Evolutionary conservation across 73 alveolate species (phyloP).

Genomic region (Paramecium sexaurelia): DNA sequence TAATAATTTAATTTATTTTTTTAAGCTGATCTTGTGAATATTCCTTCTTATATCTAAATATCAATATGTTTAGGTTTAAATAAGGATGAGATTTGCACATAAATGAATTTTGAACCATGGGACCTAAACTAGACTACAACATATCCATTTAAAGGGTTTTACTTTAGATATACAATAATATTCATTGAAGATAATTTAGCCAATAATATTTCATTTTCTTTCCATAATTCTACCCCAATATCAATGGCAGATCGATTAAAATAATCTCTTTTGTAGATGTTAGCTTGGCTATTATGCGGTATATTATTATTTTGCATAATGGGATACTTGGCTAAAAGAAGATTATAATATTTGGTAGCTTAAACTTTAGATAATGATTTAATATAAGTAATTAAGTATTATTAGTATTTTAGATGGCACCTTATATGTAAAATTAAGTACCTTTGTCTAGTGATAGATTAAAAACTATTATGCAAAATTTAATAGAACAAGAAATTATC

Average conservation of each 20-base stretch:
- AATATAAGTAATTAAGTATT: background rate
- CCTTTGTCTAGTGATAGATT: background rate
- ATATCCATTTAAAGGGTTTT: background rate
- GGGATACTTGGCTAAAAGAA: constrained; percentile 24
- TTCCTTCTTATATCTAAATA: background rate
- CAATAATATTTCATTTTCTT: background rate
- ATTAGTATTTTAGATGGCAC: background rate
- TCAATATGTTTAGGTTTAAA: constrained; percentile 11
- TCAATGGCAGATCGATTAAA: background rate
- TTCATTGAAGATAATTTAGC: background rate
- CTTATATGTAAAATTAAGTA: background rate
- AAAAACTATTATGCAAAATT: background rate
- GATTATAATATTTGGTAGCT: background rate
- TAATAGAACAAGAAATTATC: background rate
- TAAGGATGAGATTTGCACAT: background rate
- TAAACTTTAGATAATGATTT: background rate
- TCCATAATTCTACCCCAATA: background rate
- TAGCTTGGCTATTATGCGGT: background rate
- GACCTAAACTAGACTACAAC: background rate
- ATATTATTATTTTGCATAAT: background rate
- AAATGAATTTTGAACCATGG: background rate
- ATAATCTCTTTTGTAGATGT: background rate
- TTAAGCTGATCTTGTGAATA: background rate
- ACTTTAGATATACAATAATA: constrained; percentile 4
- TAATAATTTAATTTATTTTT: background rate